Conservation (phyloP, 2,329 filamentous ascomycete species). For the Sphaerulina vaccinii region DNA sequence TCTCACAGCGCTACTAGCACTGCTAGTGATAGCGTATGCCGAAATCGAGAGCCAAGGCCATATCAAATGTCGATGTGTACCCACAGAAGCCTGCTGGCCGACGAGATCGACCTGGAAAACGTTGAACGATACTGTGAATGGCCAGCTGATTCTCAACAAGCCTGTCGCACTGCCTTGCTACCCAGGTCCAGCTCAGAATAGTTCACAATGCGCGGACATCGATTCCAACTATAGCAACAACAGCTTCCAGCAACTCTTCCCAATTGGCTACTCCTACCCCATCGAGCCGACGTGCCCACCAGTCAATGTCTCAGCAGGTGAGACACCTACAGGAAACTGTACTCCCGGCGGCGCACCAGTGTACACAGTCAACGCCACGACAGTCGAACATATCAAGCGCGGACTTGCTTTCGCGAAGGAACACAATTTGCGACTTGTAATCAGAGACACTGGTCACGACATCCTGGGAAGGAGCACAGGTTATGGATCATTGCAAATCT, state of each 20-base stretch:
- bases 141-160: slow-evolving; percentile 35
- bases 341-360: neutral
- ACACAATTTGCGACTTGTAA: slow-evolving; percentile 52
- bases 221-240: slow-evolving; percentile 5
- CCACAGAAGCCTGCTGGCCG: slow-evolving; percentile 39
- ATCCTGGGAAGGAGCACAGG: too few relatives aligned
- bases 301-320: slow-evolving; percentile 4
- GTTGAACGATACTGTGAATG: slow-evolving; percentile 38
- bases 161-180: slow-evolving; percentile 41
- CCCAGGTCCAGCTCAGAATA: slow-evolving; percentile 19
- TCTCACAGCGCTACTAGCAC: too few relatives aligned
- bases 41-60: too few relatives aligned
- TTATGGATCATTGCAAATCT: too few relatives aligned
- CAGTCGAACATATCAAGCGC: neutral
- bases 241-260: slow-evolving; percentile 8
- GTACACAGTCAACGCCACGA: slow-evolving; percentile 14
- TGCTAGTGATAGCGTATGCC: too few relatives aligned
- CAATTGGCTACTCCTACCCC: slow-evolving; percentile 1
- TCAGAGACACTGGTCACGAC: slow-evolving; percentile 44
- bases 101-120: slow-evolving; percentile 31
- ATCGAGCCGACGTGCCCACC: slow-evolving; percentile 11
- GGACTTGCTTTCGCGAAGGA: slow-evolving; percentile 22
- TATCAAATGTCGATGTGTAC: too few relatives aligned
- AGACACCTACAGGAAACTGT: neutral
- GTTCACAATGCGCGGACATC: slow-evolving; percentile 12